Percentiles rank a stretch among this genome's conserved stretches.
Conservation (phyloP, 1,284 basidiomycete species). For the Naganishia liquefaciens region DNA sequence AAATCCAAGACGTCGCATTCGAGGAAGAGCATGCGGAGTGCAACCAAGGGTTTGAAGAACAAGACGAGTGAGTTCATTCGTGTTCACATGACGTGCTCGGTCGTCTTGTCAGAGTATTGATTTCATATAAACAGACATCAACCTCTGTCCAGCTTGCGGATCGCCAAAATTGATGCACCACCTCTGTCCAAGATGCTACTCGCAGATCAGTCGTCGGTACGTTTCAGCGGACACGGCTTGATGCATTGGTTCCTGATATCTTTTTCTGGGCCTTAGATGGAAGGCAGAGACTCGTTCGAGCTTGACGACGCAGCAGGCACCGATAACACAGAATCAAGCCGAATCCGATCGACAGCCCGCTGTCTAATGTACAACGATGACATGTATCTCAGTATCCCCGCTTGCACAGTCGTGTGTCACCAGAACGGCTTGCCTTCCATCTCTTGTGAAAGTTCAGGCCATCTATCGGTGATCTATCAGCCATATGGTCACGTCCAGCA, state of each 20-base stretch:
- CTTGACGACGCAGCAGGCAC: not conserved
- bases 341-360: slow-evolving; percentile 11
- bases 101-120: not conserved
- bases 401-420: too few species aligned
- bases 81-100: not conserved
- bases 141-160: slow-evolving; percentile 89
- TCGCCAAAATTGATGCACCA: slow-evolving; percentile 84
- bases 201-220: slow-evolving; percentile 64
- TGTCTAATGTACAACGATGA: slow-evolving; percentile 1
- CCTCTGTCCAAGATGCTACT: slow-evolving; percentile 82
- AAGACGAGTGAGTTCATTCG: slow-evolving; percentile 71
- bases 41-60: slow-evolving; percentile 94
- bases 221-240: slow-evolving; percentile 21
- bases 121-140: slow-evolving; percentile 65
- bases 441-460: too few species aligned
- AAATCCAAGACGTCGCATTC: slow-evolving; percentile 94
- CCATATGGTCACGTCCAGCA: too few species aligned
- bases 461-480: too few species aligned
- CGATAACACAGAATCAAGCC: slow-evolving; percentile 8
- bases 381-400: slow-evolving; percentile 5
- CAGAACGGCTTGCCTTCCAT: too few species aligned
- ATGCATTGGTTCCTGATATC: not conserved
- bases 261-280: slow-evolving; percentile 10
- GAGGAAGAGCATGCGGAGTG: slow-evolving; percentile 88
- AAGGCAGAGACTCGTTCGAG: slow-evolving; percentile 28